Conservation (phyloP, 306 rosid genomes). For the Medicago arabica region DNA sequence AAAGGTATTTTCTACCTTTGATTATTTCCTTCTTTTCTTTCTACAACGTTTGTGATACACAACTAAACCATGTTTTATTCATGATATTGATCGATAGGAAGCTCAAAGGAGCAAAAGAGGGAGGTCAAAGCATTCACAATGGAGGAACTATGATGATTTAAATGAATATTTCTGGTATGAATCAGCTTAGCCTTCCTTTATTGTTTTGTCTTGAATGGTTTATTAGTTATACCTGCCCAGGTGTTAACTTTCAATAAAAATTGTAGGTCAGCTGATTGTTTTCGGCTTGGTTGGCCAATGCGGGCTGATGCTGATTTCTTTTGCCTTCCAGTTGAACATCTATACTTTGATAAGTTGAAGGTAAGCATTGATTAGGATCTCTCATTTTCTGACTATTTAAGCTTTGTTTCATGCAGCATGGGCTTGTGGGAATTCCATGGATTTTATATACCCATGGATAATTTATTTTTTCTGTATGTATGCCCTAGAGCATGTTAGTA, state of each 20-base stretch:
- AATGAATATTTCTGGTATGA: slow-evolving; percentile 94
- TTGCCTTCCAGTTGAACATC: slow-evolving; percentile 50
- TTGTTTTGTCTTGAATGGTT: slow-evolving; percentile 5
- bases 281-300: slow-evolving; percentile 99
- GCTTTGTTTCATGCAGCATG: not conserved
- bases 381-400: slow-evolving; percentile 21
- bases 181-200: slow-evolving; percentile 22
- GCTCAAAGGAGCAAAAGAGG: slow-evolving; percentile 78
- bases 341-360: slow-evolving; percentile 54
- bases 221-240: slow-evolving; percentile 18
- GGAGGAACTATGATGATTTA: slow-evolving; percentile 98
- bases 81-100: slow-evolving; percentile 61
- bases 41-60: slow-evolving; percentile 8
- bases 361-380: slow-evolving; percentile 52
- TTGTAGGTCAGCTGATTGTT: slow-evolving; percentile 92
- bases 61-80: slow-evolving; percentile 1
- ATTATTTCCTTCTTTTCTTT: slow-evolving; percentile 23
- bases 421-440: slow-evolving; percentile 2
- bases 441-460: slow-evolving; percentile 1
- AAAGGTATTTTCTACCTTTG: slow-evolving; percentile 56
- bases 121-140: slow-evolving; percentile 97
- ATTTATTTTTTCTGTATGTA: not conserved
- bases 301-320: slow-evolving; percentile 98
- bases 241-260: slow-evolving; percentile 40
- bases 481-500: not conserved